phyloP scores from a whole-genome alignment of 2,329 filamentous ascomycete species.

The Phialophora chinensis region DNA sequence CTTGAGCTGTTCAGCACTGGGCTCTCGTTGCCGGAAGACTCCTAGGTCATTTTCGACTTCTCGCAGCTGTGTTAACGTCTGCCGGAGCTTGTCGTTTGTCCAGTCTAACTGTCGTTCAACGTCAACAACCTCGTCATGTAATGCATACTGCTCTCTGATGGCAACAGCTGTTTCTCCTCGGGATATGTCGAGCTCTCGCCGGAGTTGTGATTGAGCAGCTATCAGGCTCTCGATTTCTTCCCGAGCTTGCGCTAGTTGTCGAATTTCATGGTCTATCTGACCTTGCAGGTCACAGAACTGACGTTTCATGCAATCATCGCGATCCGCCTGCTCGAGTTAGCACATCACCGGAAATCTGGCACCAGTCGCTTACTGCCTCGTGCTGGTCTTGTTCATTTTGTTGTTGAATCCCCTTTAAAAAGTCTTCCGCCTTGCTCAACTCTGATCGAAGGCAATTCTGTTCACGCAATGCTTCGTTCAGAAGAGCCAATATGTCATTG shows the following conservation, averaged over 20 bases:
- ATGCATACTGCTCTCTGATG: neutral
- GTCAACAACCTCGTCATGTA: conserved; percentile 9
- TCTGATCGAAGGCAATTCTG: conserved; percentile 9
- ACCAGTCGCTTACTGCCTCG: neutral
- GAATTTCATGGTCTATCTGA: conserved; percentile 12
- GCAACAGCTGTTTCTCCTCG: conserved; percentile 1
- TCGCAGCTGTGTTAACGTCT: conserved; percentile 2
- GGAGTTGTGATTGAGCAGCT: neutral
- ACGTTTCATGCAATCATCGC: neutral
- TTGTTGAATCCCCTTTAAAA: neutral
- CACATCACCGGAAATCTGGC: neutral
- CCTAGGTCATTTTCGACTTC: conserved; percentile 9
- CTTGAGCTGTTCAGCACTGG: conserved; percentile 14
- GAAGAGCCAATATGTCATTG: conserved; percentile 2
- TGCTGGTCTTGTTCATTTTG: conserved; percentile 8
- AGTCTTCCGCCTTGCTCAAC: conserved; percentile 7
- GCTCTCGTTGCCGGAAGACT: neutral
- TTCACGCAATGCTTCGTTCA: conserved; percentile 7
- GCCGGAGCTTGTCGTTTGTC: conserved; percentile 9
- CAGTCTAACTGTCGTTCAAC: conserved; percentile 11
- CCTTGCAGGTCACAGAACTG: conserved; percentile 8
- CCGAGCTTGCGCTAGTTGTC: neutral
- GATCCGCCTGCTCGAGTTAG: conserved; percentile 17
- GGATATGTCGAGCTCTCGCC: conserved; percentile 7
- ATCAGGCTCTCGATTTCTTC: conserved; percentile 1